These are phyloP conservation scores for Westerdykella aurantiaca DNA, from an alignment of 2,329 filamentous ascomycete species.

Conservation along the genomic window DNA sequence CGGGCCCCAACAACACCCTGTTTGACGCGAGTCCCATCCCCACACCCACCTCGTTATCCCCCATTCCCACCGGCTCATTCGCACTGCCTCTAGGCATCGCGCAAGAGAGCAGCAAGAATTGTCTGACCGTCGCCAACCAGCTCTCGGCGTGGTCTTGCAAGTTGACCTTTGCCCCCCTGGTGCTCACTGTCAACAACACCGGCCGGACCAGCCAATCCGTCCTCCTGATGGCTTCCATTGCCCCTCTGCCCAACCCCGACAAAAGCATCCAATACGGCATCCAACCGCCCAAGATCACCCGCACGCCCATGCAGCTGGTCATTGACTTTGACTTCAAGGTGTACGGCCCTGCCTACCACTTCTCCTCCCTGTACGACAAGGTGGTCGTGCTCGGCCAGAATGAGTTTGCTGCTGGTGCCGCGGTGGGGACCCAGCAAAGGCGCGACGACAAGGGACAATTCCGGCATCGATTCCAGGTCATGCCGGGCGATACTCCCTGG, in stretches of 20 bases:
- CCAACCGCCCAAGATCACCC: conserved; percentile 50
- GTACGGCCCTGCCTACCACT: conserved; percentile 59
- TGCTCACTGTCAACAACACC: conserved; percentile 24
- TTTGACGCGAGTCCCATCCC: conserved; percentile 49
- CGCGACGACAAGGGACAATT: conserved; percentile 17
- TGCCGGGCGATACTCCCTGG: conserved; percentile 59
- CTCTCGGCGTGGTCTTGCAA: conserved; percentile 49
- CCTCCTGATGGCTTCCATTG: conserved; percentile 18
- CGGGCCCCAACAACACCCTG: conserved; percentile 41
- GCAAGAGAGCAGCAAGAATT: conserved; percentile 46
- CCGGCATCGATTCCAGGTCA: conserved; percentile 40
- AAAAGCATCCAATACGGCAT: conserved; percentile 53
- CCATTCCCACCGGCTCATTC: conserved; percentile 48
- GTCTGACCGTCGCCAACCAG: conserved; percentile 43
- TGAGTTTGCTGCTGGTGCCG: conserved; percentile 21
- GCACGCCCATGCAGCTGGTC: conserved; percentile 50
- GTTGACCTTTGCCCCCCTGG: conserved; percentile 31
- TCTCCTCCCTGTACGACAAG: conserved; percentile 59
- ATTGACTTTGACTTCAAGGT: conserved; percentile 51
- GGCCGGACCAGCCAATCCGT: conserved; percentile 4
- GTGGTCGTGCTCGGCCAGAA: conserved; percentile 50
- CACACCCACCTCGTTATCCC: conserved; percentile 40
- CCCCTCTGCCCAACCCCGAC: conserved; percentile 32
- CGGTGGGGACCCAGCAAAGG: conserved; percentile 12
- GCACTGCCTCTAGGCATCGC: conserved; percentile 44